Evolutionary conservation across 1,139 yeast species (phyloP), one percentile per base, ranked within the genome.

Genomic region (Candida labiduridarum): DNA sequence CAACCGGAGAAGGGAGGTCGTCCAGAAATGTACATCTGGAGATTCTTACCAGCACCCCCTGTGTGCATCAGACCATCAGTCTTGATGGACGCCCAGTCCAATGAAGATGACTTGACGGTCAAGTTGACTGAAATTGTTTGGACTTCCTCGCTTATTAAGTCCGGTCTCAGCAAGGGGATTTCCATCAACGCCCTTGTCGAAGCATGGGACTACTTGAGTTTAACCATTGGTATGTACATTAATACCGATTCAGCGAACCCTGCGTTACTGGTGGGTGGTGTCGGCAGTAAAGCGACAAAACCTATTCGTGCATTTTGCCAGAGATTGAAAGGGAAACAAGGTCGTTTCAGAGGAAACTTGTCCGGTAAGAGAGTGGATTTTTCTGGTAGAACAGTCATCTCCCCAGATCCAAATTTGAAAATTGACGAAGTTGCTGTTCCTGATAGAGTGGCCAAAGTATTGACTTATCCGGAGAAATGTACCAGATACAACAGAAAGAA

Each of bases 361-460:
- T 91, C 97, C 0, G 99, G 99, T 69, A 95, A 95, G 69, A 89
- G 99, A 76, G 99, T 95, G 41, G 99, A 95, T 69, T 95, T 95
- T 67, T 92, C 98, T 0, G 99, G 96, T 48, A 84, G 99, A 76
- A 95, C 99, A 0, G 99, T 95, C 60, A 94, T 95, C 66, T 94
- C 99, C 1, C 99, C 99, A 0, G 99, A 95, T 73, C 99, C 99
- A 33, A 95, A 95, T 68, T 77, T 95, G 60, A 79, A 87, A 41
- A 90, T 95, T 57, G 98, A 94, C 68, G 97, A 94, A 71, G 99
- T 95, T 45, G 99, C 99, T 0, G 98, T 95, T 39, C 99, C 99
- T 9, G 97, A 92, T 61, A 78, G 96, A 57, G 97, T 95, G 29
- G 99, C 99, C 15, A 94, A 91, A 68, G 90, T 94, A 25, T 78